These are phyloP conservation scores for Penicillium psychrofluorescens DNA, from an alignment of 495 filamentous ascomycete genomes.

Conservation along the genomic window DNA sequence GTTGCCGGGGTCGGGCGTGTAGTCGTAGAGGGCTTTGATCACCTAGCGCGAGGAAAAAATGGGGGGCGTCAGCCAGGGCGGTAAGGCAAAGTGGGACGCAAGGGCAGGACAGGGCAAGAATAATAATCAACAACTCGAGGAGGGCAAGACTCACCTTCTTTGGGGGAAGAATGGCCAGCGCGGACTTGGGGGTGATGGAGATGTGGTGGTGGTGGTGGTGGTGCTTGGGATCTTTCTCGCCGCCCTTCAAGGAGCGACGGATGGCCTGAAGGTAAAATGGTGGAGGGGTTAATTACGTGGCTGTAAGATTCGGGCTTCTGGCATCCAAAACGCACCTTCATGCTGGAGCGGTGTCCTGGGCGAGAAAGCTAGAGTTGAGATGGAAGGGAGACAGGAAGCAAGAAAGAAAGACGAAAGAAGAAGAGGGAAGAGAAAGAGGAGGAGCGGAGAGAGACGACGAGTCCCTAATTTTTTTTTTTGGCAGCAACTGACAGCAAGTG, in stretches of 20 bases:
- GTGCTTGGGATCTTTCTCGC: slow-evolving; percentile 64
- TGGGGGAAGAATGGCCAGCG: slow-evolving; percentile 89
- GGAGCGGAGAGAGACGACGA: slow-evolving; percentile 1
- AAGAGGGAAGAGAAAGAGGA: slow-evolving; percentile 7
- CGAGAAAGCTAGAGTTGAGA: too few relatives aligned
- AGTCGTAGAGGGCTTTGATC: slow-evolving; percentile 94
- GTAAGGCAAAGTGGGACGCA: slow-evolving; percentile 8
- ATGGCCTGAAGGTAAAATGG: slow-evolving; percentile 50
- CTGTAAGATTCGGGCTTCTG: too few relatives aligned
- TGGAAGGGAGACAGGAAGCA: slow-evolving; percentile 2
- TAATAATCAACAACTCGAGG: slow-evolving; percentile 2
- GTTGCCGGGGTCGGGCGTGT: slow-evolving; percentile 59
- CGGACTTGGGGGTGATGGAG: slow-evolving; percentile 85
- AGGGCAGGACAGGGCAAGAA: slow-evolving; percentile 1
- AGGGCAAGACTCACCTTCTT: slow-evolving; percentile 67
- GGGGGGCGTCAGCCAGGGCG: slow-evolving; percentile 6
- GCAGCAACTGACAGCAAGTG: background rate
- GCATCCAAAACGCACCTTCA: slow-evolving; percentile 15
- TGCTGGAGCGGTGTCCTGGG: slow-evolving; percentile 2
- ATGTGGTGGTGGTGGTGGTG: slow-evolving; percentile 67
- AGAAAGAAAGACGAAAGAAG: background rate
- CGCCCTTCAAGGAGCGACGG: slow-evolving; percentile 75
- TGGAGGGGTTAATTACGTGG: too few relatives aligned
- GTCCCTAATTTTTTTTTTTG: background rate
- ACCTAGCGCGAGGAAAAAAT: slow-evolving; percentile 50